Evolutionary conservation across 495 filamentous ascomycete genomes (phyloP), one percentile per base, ranked within the genome.

Genomic region (Ramalina peruviana): DNA sequence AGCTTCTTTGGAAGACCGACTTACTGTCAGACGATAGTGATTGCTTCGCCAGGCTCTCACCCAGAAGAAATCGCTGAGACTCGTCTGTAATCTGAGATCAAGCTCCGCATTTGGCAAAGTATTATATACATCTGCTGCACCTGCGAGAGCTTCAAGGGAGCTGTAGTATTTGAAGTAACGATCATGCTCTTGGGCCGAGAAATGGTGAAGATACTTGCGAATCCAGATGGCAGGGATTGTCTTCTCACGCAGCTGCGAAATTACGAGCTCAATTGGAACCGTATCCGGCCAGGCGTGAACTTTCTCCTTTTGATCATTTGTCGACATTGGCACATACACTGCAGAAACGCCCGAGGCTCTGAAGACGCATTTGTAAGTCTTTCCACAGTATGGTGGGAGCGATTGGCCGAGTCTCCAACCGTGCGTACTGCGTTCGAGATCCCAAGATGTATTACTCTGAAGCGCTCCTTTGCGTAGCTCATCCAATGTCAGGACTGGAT

Each of bases 131-230:
- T 33, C 43, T 15, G 25, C 41, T 10, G 49, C 49, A 10, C 40
- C 49, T 49, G 49, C 20, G n/a, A 52, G 19, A 16, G 23, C 40
- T 48, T n/a, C 13, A 15, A 52, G 49, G 15, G 48, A 50, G 15
- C 4, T 50, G 37, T 48, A 30, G 25, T 50, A 44, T 21, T 47
- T 30, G 20, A 16, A 15, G 26, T 50, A 45, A 16, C 43, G 43
- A 9, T 45, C 25, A 27, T 27, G n/a, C n/a, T 20, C n/a, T 16
- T 16, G 25, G 7, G 25, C 26, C n/a, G 19, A 26, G 19, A 45
- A 26, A 26, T 45, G 19, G n/a, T 27, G 43, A 23, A 45, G 17
- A 27, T 21, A 45, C 19, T 19, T 45, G 19, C 26, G 17, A 16
- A 45, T 1, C 43, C 43, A 45, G 19, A 10, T 21, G 19, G 43